phyloP scores from a whole-genome alignment of 371 early-diverging fungal genomes.

The Rhizopus sp. region DNA sequence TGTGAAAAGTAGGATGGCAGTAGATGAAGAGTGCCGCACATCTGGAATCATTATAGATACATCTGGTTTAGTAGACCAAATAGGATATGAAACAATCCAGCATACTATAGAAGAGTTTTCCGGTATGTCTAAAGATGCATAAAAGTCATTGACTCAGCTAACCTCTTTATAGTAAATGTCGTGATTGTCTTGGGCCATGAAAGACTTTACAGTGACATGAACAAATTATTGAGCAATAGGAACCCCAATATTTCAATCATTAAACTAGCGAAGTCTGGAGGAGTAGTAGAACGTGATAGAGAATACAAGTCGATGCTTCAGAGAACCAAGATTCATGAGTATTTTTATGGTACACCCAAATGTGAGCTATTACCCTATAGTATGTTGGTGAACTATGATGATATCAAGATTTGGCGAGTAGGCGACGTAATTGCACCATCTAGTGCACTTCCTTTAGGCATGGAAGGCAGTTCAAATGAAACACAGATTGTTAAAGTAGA shows the following conservation, averaged over 20 bases:
- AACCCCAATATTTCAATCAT: constrained; percentile 60
- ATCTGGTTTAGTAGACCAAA: constrained; percentile 62
- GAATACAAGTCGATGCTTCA: constrained; percentile 69
- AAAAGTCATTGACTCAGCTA: neutral
- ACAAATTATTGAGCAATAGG: constrained; percentile 51
- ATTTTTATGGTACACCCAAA: constrained; percentile 90
- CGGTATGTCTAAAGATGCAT: constrained; percentile 39
- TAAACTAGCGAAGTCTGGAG: constrained; percentile 92
- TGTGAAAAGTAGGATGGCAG: constrained; percentile 64
- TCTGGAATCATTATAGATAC: constrained; percentile 75
- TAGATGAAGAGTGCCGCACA: constrained; percentile 64
- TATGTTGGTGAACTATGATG: constrained; percentile 74
- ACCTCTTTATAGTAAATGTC: constrained; percentile 58
- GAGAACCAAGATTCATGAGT: constrained; percentile 79
- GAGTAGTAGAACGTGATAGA: constrained; percentile 87
- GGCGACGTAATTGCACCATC: constrained; percentile 92
- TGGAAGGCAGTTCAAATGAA: constrained; percentile 76
- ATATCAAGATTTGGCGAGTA: constrained; percentile 76
- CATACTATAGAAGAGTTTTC: constrained; percentile 67
- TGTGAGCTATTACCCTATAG: constrained; percentile 83
- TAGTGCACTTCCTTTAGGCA: constrained; percentile 91
- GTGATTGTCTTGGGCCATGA: constrained; percentile 94
- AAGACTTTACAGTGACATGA: constrained; percentile 86
- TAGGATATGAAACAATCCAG: constrained; percentile 66
- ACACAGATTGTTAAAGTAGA: constrained; percentile 82